phyloP scores from a whole-genome alignment of 1,139 yeast species.

The Pichia cactophila region DNA sequence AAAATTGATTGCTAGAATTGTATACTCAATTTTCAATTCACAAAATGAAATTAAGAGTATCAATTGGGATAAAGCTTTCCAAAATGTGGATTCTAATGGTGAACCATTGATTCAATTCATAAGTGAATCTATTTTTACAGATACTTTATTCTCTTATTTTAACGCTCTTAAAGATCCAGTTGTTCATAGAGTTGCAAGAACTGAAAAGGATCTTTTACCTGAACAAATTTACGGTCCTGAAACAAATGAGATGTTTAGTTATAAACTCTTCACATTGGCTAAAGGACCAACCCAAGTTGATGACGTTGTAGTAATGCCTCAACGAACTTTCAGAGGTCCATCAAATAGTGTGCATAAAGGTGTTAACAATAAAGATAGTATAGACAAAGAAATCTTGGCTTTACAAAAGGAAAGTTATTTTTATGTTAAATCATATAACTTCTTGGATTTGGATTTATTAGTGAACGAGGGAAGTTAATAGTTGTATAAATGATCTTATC shows the following conservation, averaged over 20 bases:
- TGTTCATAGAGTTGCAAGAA: conserved; percentile 61
- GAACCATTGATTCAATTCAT: conserved; percentile 56
- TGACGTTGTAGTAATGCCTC: conserved; percentile 58
- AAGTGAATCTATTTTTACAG: conserved; percentile 79
- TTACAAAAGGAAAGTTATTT: conserved; percentile 20
- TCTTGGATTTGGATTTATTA: conserved; percentile 19
- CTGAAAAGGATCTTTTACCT: conserved; percentile 29
- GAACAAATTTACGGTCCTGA: conserved; percentile 23
- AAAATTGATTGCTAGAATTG: conserved; percentile 23
- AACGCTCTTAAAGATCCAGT: conserved; percentile 48
- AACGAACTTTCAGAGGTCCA: conserved; percentile 22
- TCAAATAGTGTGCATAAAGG: conserved; percentile 12
- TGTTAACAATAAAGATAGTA: conserved; percentile 8
- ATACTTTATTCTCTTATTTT: conserved; percentile 59
- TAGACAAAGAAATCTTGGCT: conserved; percentile 22
- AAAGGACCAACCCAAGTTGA: conserved; percentile 61
- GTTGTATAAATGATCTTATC: neutral
- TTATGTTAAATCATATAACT: conserved; percentile 23
- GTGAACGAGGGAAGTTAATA: neutral
- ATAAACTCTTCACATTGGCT: conserved; percentile 66
- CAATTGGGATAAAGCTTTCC: conserved; percentile 43
- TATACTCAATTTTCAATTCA: conserved; percentile 18
- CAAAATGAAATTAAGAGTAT: conserved; percentile 27
- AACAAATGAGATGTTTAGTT: conserved; percentile 25
- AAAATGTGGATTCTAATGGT: conserved; percentile 51